Conservation (phyloP, 768 basidiomycete genomes). For the Rhizopogon sp. region DNA sequence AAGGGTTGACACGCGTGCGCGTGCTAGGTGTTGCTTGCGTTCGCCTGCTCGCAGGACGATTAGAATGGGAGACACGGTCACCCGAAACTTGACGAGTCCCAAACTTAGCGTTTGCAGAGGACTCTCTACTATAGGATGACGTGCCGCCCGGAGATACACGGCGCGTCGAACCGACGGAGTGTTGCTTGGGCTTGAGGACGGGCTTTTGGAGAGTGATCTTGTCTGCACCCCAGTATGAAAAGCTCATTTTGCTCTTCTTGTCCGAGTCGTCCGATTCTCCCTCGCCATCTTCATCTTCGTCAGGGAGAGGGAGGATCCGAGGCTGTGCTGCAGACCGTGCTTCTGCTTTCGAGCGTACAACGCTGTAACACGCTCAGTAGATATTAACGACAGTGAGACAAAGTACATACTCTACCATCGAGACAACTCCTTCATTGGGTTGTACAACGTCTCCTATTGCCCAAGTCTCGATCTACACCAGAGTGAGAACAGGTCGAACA, state of each 20-base stretch:
- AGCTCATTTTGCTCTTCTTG: constrained; percentile 90
- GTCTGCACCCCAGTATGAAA: constrained; percentile 92
- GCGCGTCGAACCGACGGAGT: constrained; percentile 29
- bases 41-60: constrained; percentile 62
- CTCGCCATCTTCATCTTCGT: constrained; percentile 51
- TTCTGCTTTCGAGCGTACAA: constrained; percentile 65
- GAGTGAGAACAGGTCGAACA: neutral
- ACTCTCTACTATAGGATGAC: constrained; percentile 70
- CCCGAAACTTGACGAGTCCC: constrained; percentile 74
- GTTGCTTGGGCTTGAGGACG: constrained; percentile 43
- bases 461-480: constrained; percentile 77
- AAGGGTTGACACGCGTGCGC: constrained; percentile 40
- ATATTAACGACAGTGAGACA: constrained; percentile 5
- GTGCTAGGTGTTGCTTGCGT: constrained; percentile 40
- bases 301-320: constrained; percentile 62
- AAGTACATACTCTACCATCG: constrained; percentile 82
- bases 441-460: constrained; percentile 72
- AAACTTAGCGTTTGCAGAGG: constrained; percentile 91
- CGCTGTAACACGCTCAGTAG: constrained; percentile 34
- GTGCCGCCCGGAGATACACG: constrained; percentile 38
- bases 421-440: constrained; percentile 74
- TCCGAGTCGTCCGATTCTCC: constrained; percentile 80
- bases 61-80: constrained; percentile 36
- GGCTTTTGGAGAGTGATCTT: constrained; percentile 86
- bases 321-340: constrained; percentile 48